Base-by-base conservation (phyloP, 1,284 basidiomycete species). In the Ustilago xerochloae region DNA sequence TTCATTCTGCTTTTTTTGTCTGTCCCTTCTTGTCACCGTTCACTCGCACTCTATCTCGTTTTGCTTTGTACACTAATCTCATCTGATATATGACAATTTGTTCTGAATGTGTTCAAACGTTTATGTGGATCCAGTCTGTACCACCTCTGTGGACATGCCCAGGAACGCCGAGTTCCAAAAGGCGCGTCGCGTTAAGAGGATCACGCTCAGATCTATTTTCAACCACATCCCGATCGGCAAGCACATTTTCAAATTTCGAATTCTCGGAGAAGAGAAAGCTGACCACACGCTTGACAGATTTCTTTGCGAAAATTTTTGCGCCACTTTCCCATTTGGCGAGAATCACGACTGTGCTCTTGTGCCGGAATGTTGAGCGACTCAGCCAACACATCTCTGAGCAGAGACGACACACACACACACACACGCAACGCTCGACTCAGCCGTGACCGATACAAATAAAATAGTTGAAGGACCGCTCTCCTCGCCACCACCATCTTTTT, bases 351-450 rank as follows among this genome's bases (percentile, higher is more conserved):
- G 24, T 52, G 35, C n/a, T 38, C 50, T 4, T 29, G 24, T 41
- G 50, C 26, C 38, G 6, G 9, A 20, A 6, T 20, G 38, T 20
- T n/a, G 13, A 41, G 18, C 18, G 20, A 24, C 41, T 12, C 22
- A 33, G 32, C 41, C 20, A 18, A 41, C 6, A 43, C 22, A 47
- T 47, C 29, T 12, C n/a, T 29, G 26, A 28, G 5, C 45, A 4
- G 47, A 43, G 41, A 32, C 45, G 35, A 49, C 46, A 38, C 18
- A 29, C n/a, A n/a, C n/a, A n/a, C n/a, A n/a, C n/a, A n/a, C 38
- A 38, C n/a, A 30, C 18, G 26, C 18, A n/a, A n/a, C n/a, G n/a
- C 8, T 58, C 50, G 56, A 69, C 60, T 69, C 47, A 69, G 60
- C 66, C 55, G 32, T 26, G 5, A 2, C 45, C n/a, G 33, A 12